Evolutionary conservation across 2,329 filamentous ascomycete genomes (phyloP), one percentile per base, ranked within the genome.

Genomic region (Colletotrichum plurivorum): DNA sequence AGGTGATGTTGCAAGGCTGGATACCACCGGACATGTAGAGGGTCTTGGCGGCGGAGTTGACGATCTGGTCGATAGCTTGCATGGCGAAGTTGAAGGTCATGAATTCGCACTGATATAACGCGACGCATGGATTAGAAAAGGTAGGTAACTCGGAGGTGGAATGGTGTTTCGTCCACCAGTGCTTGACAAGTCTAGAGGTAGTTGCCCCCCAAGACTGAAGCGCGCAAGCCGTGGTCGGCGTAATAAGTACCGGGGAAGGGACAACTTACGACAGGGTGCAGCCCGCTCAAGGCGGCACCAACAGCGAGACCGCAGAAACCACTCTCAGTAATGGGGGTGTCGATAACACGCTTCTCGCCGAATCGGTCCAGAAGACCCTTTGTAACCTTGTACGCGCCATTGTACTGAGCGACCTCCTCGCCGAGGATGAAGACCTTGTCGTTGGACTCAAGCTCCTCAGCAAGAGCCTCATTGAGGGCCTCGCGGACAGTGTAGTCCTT

Each of bases 31-130:
- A 98, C 96, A 99, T 99, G 89, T 99, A 99, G 80, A 99, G 95
- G 67, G 96, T 99, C 89, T 99, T 99, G 79, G 94, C 96, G 76
- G 89, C 96, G 57, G 95, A 98, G 91, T 99, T 99, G 90, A 99
- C 95, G 81, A 99, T 94, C 83, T 99, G 96, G 83, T 99, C 96
- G 83, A 99, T 99, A 81, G 96, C 94, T 87, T 99, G 96, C 96
- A 99, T 99, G 83, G 96, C 95, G 81, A 98, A 98, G 90, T 99
- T 99, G 91, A 97, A 98, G 78, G 96, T 99, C 96, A 99, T 99
- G 89, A 99, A 99, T 87, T 99, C 96, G 89, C 93, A 96, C 94
- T 96, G 74, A 9, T 22, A 6, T 51, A 27, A 22, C 46, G 20
- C 10, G 45, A 56, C n/a, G 25, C 25, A 36, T 36, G 9, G 18